phyloP scores from a whole-genome alignment of 2,329 filamentous ascomycete species.

The Aspergillus sp. region DNA sequence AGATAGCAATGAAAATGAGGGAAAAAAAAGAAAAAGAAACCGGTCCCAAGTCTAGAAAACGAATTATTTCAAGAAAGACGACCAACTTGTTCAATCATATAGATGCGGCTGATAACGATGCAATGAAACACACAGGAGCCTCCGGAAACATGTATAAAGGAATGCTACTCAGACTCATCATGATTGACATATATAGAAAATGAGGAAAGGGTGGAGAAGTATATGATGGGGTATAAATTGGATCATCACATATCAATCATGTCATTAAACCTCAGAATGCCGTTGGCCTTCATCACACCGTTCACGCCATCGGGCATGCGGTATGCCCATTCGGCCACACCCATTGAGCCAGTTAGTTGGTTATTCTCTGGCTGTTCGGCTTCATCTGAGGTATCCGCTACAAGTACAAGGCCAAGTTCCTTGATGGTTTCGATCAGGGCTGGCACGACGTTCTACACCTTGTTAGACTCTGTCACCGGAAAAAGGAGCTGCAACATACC shows the following conservation, averaged over 20 bases:
- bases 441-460: constrained; percentile 80
- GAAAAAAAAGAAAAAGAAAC: constrained; percentile 5
- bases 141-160: constrained; percentile 1
- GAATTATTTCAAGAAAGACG: constrained; percentile 3
- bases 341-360: constrained; percentile 32
- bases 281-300: constrained; percentile 81
- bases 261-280: constrained; percentile 90
- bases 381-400: constrained; percentile 80
- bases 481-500: constrained; percentile 56
- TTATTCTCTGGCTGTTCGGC: constrained; percentile 31
- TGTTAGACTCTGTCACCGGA: neutral
- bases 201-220: neutral
- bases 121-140: constrained; percentile 7
- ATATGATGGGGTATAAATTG: constrained; percentile 7
- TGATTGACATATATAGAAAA: constrained; percentile 15
- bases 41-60: constrained; percentile 10
- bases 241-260: constrained; percentile 71
- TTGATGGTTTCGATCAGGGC: constrained; percentile 93
- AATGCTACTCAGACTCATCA: constrained; percentile 11
- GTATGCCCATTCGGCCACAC: constrained; percentile 45
- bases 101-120: constrained; percentile 6
- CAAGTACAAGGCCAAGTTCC: constrained; percentile 86
- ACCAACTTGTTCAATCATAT: constrained; percentile 1
- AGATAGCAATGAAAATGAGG: constrained; percentile 2
- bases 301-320: constrained; percentile 81